Evolutionary conservation across 2,329 filamentous ascomycete genomes (phyloP), one percentile per base, ranked within the genome.

Genomic region (Ophiocordyceps camponoti-saundersi): DNA sequence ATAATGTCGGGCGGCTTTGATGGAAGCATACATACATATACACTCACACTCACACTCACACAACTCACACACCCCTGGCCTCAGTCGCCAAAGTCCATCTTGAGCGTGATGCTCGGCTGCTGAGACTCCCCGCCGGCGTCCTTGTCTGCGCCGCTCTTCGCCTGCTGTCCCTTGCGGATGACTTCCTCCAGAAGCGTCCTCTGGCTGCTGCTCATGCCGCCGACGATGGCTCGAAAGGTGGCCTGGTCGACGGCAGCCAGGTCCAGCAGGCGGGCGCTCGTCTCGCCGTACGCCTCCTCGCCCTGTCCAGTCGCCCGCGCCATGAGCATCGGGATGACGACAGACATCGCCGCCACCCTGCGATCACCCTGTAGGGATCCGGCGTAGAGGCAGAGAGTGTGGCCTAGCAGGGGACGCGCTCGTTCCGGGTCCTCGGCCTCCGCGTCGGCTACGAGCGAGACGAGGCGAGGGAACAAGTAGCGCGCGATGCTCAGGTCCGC

Each of bases 81-180:
- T 44, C 55, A 62, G 42, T 67, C 65, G 6, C 77, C 78, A 72
- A 98, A 96, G 62, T 95, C 74, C 85, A 96, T 93, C 73, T 93
- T 92, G 59, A 98, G 65, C 47, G 87, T 87, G 71, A 98, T 98
- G 52, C 71, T 92, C 13, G 92, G 92, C 62, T 77, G 78, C 26
- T 67, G 73, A 48, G 69, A 66, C 49, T 66, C 69, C 45, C 63
- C 64, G 42, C 64, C 57, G 3, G 50, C 56, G 47, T 59, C 62
- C 54, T 68, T 66, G 59, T 57, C 59, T 53, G 56, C 54, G 56
- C 61, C 65, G 53, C 61, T 58, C 55, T 47, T 62, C 62, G 58
- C 60, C 54, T 72, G 67, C 55, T 75, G 67, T 46, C 80, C 80
- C 22, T 73, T 77, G 61, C 79, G 75, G 50, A 95, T 77, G 16